Evolutionary conservation across 306 rosid genomes (phyloP), one percentile per base, ranked within the genome.

Genomic region (Sechiopsis laciniata): DNA sequence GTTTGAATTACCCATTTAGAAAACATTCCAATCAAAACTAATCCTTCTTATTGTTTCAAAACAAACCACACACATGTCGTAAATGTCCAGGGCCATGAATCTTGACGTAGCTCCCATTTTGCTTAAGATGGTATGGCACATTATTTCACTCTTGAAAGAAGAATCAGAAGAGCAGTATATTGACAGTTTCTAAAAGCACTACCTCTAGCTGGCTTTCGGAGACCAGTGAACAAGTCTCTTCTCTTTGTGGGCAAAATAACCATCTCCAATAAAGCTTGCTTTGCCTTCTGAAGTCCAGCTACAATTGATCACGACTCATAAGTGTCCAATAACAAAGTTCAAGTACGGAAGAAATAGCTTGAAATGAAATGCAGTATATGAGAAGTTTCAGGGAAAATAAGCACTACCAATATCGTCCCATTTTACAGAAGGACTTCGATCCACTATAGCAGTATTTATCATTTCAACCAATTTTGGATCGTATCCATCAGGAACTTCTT

Each of bases 271-370:
- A 94, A 81, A 71, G 98, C 87, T 83, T 91, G 93, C 82, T 94
- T 94, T 17, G 96, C 98, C 85, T 91, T 94, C 77, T 91, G 95
- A 80, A 94, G 98, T 58, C 98, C 98, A 64, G 95, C 98, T 94
- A 84, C 83, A 85, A 53, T 70, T 62, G 15, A 79, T 62, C 72
- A 73, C 77, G 35, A 83, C 71, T 72, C 78, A 81, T 59, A 83
- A 78, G 62, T 56, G 67, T 17, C 54, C 73, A 63, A 53, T 52
- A 77, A 67, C 13, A 57, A 74, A 54, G 70, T 60, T 14, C 6
- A 9, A 48, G 54, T 50, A 50, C 42, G 67, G 74, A 24, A 73
- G 20, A 59, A 9, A 63, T n/a, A 26, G 69, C 9, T 19, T 9
- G 48, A 60, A 46, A 42, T 56, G 40, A 22, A 32, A 20, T 22